phyloP scores from a whole-genome alignment of 306 rosid genomes.

The Benincasa hispida region DNA sequence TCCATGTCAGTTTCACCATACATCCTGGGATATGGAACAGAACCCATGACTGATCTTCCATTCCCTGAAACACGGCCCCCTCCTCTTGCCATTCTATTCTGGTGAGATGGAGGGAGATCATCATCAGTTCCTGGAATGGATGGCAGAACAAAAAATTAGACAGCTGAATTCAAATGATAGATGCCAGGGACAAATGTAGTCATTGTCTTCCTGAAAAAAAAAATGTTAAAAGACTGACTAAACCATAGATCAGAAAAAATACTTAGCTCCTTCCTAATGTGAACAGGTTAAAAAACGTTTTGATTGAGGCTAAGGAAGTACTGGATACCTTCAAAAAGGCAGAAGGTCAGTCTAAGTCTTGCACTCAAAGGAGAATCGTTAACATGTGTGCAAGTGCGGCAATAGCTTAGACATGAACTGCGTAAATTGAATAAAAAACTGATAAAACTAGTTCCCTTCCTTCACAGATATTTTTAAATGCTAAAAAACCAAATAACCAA shows the following conservation, averaged over 20 bases:
- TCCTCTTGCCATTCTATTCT: constrained; percentile 60
- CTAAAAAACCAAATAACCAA: not conserved
- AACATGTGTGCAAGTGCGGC: not conserved
- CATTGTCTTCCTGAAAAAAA: not conserved
- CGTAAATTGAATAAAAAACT: not conserved
- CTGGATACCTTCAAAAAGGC: not conserved
- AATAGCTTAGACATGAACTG: not conserved
- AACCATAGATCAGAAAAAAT: not conserved
- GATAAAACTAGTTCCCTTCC: not conserved
- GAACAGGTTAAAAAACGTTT: not conserved
- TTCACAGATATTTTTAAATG: not conserved
- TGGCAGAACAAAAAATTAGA: not conserved
- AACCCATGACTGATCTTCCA: constrained; percentile 64
- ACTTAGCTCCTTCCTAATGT: not conserved
- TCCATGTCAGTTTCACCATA: constrained; percentile 80
- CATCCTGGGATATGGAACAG: constrained; percentile 60
- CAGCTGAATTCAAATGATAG: not conserved
- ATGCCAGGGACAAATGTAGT: not conserved
- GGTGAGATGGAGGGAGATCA: constrained; percentile 19
- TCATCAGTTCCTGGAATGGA: constrained; percentile 15
- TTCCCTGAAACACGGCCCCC: constrained; percentile 65
- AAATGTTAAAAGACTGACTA: not conserved
- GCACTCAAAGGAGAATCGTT: not conserved
- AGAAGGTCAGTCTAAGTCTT: not conserved
- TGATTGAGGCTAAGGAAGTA: constrained; percentile 1